Evolutionary conservation across 2,329 filamentous ascomycete species (phyloP), one percentile per base, ranked within the genome.

Genomic region (Neopestalotiopsis clavispora): DNA sequence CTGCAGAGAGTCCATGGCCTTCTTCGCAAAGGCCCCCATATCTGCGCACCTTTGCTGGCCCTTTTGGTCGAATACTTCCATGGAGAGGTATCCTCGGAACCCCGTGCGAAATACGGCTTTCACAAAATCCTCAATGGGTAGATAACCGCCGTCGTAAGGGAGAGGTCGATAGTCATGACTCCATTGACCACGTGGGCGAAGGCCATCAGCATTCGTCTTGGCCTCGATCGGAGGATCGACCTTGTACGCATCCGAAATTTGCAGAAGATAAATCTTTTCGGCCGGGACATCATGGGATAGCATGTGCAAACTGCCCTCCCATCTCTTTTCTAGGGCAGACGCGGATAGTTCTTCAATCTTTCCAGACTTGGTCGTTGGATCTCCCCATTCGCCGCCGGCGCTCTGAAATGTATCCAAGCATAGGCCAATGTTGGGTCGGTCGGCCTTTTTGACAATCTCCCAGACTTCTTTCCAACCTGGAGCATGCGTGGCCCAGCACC

Each of bases 331-430:
- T 3, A 92, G 72, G 38, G 87, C 82, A 3, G 84, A 79, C 13
- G 78, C 75, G 1, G 74, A 72, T 0, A 75, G 42, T 0, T 80
- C 78, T 68, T 91, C 87, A 0, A 90, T 78, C 1, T 89, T 73
- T 0, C 92, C 92, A 0, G 87, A 89, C 1, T 78, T 67, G 0
- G 90, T 92, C 0, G 87, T 90, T 0, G 92, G 92, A 72, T 94
- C 91, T 0, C 84, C 92, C 86, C 88, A 94, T 75, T 95, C 92
- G 1, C 90, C 87, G 0, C 91, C 92, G 0, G 88, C 90, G 2
- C 87, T 91, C 76, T 95, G 92, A 80, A 95, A 95, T 0, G 92
- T 94, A 73, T 95, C 92, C 1, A 95, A 85, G 72, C 92, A 95
- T 0, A 95, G 81, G 0, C 92, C 92, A 12, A 94, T 83, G 70